Base-by-base conservation (phyloP, 2,329 filamentous ascomycete genomes). In the Colletotrichum navitas region DNA sequence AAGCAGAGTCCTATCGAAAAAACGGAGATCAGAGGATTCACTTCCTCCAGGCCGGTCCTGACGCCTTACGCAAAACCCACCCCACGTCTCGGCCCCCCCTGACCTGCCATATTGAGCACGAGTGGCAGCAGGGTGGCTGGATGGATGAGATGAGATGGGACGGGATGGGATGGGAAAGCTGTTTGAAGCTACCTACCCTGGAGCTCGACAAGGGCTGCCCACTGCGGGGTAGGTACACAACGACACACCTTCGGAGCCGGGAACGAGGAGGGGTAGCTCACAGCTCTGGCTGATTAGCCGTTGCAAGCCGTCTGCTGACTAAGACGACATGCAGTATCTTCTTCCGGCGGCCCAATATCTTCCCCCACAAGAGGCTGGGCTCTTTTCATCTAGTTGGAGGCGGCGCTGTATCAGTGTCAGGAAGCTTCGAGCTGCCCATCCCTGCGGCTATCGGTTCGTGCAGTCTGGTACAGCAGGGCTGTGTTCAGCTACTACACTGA, bases 281-380 rank as follows among this genome's bases (percentile, higher is more conserved):
- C 18, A 11, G 16, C 10, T 45, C 32, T 39, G 47, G 34, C 34
- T 24, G n/a, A 16, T 51, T 36, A 56, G 67, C 62, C 67, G 62
- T 64, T 56, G 67, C 24, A 61, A 70, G 34, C 67, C 62, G 55
- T 43, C 21, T 14, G 65, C 56, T 67, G 65, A 67, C 65, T 67
- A 62, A 62, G 56, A 45, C 18, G 56, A 45, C 18, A 21, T 4
- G 21, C 52, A 34, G 18, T n/a, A 12, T 39, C 36, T 39, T 29
- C 29, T 41, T 18, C 14, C 21, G 34, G 34, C 34, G 54, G n/a
- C 21, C 41, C 41, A 43, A 43, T 43, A 56, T 14, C 52, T 36
- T 3, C 14, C 39, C 39, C n/a, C 34, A 12, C 32, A 4, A 32
- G 4, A n/a, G 12, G 34, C 34, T 24, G 34, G 6, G n/a, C 14